Percentiles rank a stretch among this genome's conserved stretches.
phyloP scores from a whole-genome alignment of 1,139 yeast species.

The Kluyveromyces sp. region DNA sequence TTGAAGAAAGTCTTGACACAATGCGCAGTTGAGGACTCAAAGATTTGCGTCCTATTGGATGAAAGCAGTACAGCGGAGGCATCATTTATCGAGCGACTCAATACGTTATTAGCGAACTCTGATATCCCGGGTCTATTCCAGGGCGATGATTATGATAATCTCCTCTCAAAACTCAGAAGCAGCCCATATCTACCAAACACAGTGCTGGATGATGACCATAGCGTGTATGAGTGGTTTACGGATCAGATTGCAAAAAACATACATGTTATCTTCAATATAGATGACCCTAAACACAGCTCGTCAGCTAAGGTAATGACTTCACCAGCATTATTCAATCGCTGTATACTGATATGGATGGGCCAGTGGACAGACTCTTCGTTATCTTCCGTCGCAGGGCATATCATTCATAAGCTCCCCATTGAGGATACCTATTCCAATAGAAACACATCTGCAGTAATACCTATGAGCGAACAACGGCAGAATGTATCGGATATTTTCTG shows the following conservation, averaged over 20 bases:
- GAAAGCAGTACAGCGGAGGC: constrained; percentile 74
- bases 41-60: constrained; percentile 67
- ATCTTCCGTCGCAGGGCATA: constrained; percentile 42
- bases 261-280: constrained; percentile 77
- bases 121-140: constrained; percentile 88
- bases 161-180: constrained; percentile 54
- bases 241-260: constrained; percentile 60
- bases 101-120: constrained; percentile 83
- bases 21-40: constrained; percentile 52
- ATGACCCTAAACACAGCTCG: constrained; percentile 42
- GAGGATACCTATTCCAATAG: constrained; percentile 30
- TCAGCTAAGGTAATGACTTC: constrained; percentile 54
- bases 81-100: constrained; percentile 84
- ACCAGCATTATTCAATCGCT: constrained; percentile 86
- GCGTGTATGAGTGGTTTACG: constrained; percentile 69
- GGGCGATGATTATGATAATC: constrained; percentile 55
- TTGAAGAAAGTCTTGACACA: constrained; percentile 48
- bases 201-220: constrained; percentile 63
- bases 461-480: constrained; percentile 36
- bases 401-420: constrained; percentile 44
- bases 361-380: constrained; percentile 59
- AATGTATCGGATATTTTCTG: constrained; percentile 45
- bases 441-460: neutral
- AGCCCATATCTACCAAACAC: constrained; percentile 57
- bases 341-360: constrained; percentile 88